These are phyloP conservation scores for Pleurotus salmoneostramineus DNA, from an alignment of 768 basidiomycete genomes.

Conservation along the genomic window DNA sequence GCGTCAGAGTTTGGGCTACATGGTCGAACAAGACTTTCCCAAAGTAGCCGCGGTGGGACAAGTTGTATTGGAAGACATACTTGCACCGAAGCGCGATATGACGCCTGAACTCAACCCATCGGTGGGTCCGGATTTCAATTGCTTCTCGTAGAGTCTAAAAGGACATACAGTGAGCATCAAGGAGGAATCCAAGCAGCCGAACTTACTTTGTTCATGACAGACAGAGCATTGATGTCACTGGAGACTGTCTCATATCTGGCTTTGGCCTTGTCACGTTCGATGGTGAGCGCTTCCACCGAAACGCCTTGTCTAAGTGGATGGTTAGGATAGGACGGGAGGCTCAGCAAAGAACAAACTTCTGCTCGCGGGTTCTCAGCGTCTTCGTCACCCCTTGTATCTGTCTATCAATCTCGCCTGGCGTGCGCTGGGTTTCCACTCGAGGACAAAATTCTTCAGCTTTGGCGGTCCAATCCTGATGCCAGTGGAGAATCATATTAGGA, in stretches of 20 bases:
- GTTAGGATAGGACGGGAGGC: constrained; percentile 1
- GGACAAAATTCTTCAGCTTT: constrained; percentile 63
- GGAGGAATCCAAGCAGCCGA: not conserved
- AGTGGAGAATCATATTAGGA: not conserved
- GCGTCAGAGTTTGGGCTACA: constrained; percentile 48
- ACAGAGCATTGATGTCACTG: constrained; percentile 60
- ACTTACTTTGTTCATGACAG: constrained; percentile 58
- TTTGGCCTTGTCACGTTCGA: constrained; percentile 64
- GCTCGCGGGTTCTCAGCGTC: constrained; percentile 66
- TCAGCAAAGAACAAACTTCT: constrained; percentile 34
- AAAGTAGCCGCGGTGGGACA: constrained; percentile 83
- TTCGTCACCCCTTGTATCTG: constrained; percentile 59
- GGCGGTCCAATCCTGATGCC: constrained; percentile 53
- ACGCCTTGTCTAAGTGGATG: constrained; percentile 57
- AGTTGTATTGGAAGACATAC: constrained; percentile 75
- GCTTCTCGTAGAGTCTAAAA: constrained; percentile 58
- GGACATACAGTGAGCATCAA: constrained; percentile 3
- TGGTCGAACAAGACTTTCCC: constrained; percentile 92
- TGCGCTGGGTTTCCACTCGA: constrained; percentile 54
- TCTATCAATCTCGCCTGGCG: constrained; percentile 50
- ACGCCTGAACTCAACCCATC: constrained; percentile 86
- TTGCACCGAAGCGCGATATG: constrained; percentile 89
- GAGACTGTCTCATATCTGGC: constrained; percentile 56
- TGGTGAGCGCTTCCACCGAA: constrained; percentile 72
- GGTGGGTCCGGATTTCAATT: constrained; percentile 60